Evolutionary conservation across 2,329 filamentous ascomycete genomes (phyloP), one percentile per base, ranked within the genome.

Genomic region (Paraphaeosphaeria sporulosa): DNA sequence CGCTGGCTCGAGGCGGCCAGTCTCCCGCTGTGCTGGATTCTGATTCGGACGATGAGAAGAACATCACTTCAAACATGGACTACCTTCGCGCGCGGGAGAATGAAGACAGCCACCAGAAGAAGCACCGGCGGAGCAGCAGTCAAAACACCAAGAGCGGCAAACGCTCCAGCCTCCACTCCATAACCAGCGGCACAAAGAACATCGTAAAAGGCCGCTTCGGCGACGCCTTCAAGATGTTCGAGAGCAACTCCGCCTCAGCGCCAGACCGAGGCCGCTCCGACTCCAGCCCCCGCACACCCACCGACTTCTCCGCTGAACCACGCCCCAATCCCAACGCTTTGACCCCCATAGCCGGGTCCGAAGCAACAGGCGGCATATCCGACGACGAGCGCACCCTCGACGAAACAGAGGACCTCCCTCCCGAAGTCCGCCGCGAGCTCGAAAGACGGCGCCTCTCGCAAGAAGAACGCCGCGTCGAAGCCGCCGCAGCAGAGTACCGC

Each of bases 211-310:
- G 93, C 25, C 93, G 90, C 68, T 97, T 98, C 75, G 93, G 94
- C 0, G 94, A 97, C 70, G 94, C 94, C 3, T 97, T 98, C 80
- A 93, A 94, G 72, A 87, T 91, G 6, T 98, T 98, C 68, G 95
- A 99, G 76, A 84, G 82, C 25, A 85, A 82, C 60, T 63, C 62
- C 48, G 43, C 63, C n/a, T 57, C 58, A 15, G 69, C 61, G 19
- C 60, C 62, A 34, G 72, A 75, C 23, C 65, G 70, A 30, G 72
- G 71, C 34, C 72, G 67, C 25, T 62, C 68, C 17, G 66, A 75
- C 21, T 52, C 49, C 43, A 66, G 71, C 23, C 64, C 73, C 12
- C 49, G 71, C 50, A 70, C 73, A 21, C 69, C 72, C 3, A 71
- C 66, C 19, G 70, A 74, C 44, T 65, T 64, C 13, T 51, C 65